phyloP scores from a whole-genome alignment of 768 basidiomycete genomes.

The Asterophora lycoperdoides region DNA sequence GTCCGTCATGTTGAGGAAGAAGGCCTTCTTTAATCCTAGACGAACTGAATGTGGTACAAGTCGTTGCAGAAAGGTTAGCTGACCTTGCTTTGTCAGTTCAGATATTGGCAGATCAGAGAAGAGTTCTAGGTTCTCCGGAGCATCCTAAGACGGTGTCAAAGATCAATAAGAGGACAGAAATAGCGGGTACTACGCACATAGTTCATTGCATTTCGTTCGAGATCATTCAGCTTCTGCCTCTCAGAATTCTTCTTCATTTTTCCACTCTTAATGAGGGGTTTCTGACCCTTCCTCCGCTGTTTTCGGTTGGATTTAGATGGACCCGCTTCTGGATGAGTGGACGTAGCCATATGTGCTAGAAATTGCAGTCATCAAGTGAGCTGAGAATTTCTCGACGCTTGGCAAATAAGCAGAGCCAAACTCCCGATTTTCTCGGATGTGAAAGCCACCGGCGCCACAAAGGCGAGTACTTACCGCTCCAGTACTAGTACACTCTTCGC shows the following conservation, averaged over 20 bases:
- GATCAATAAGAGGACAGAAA: neutral
- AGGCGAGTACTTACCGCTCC: too few relatives aligned
- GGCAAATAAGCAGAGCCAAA: neutral
- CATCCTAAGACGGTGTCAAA: conserved; percentile 35
- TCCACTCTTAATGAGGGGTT: conserved; percentile 9
- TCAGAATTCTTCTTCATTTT: conserved; percentile 42
- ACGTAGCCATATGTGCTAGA: neutral
- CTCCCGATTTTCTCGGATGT: neutral
- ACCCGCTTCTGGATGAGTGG: conserved; percentile 10
- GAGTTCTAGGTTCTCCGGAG: conserved; percentile 45
- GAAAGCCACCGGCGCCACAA: neutral
- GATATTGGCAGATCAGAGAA: conserved; percentile 82
- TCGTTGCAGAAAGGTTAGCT: neutral
- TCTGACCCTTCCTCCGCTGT: conserved; percentile 4
- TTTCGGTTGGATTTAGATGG: conserved; percentile 13
- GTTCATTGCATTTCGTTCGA: conserved; percentile 45
- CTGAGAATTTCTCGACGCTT: neutral
- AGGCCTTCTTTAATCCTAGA: conserved; percentile 80
- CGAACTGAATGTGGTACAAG: neutral
- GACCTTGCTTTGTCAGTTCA: conserved; percentile 68
- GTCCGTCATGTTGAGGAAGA: conserved; percentile 84
- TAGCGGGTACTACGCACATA: conserved; percentile 35
- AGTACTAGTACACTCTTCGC: too few relatives aligned
- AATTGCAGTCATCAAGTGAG: too few relatives aligned
- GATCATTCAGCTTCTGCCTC: conserved; percentile 45